Evolutionary conservation across 2,329 filamentous ascomycete genomes (phyloP), one percentile per base, ranked within the genome.

Genomic region (Westerdykella sp.): DNA sequence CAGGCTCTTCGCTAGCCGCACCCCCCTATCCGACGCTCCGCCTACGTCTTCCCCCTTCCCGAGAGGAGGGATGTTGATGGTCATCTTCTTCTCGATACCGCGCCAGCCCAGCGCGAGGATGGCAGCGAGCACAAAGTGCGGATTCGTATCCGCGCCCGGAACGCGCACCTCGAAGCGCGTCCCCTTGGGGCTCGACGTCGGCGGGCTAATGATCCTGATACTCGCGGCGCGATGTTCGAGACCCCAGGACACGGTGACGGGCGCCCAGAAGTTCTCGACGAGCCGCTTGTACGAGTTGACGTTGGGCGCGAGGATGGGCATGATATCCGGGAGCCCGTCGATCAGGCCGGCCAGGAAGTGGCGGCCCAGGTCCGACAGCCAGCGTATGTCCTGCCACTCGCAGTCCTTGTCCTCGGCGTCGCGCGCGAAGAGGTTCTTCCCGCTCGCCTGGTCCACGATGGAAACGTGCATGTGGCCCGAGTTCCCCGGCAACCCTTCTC

Each of bases 241-340:
- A 1, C 93, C 93, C 93, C 93, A 98, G 0, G 88, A 95, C 0
- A 97, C 93, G 0, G 91, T 96, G 5, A 98, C 93, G 0, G 93
- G 93, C 0, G 93, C 93, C 93, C 93, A 98, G 70, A 96, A 97
- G 71, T 97, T 97, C 73, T 98, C 93, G 2, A 98, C 93, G 0
- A 98, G 78, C 3, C 93, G 84, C 72, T 98, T 98, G 76, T 98
- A 98, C 48, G 87, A 95, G 76, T 98, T 98, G 61, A 98, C 80
- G 1, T 88, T 98, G 0, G 93, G 93, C 1, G 91, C 93, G 11
- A 98, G 75, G 45, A 97, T 75, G 1, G 93, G 93, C 93, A 98
- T 98, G 54, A 97, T 81, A 60, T 96, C 88, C 2, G 93, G 88
- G 4, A 98, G 77, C 12, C 91, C 93, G 18, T 87, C 84, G 0